These are phyloP conservation scores for Cynara cardunculus DNA, from an alignment of 129 eudicot genomes.

Conservation along the genomic window DNA sequence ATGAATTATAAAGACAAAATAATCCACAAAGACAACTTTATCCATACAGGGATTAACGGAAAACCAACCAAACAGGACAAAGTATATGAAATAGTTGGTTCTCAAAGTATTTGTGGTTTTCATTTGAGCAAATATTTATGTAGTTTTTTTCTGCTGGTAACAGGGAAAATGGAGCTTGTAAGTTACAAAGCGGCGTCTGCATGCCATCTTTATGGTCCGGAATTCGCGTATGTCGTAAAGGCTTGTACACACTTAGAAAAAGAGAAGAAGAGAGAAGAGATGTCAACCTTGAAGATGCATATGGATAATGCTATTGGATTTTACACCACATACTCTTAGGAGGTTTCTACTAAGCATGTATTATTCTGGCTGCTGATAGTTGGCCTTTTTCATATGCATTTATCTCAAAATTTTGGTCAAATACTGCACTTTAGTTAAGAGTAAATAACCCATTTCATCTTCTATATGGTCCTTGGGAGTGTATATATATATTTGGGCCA, in stretches of 20 bases:
- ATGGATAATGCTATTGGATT: slow-evolving; percentile 26
- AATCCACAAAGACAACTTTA: too few species aligned
- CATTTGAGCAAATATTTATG: not conserved
- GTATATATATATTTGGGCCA: too few species aligned
- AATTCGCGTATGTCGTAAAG: slow-evolving; percentile 15
- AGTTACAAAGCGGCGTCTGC: slow-evolving; percentile 31
- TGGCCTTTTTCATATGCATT: not conserved
- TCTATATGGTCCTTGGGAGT: not conserved
- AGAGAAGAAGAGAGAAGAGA: not conserved
- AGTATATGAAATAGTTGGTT: too few species aligned
- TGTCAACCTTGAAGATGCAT: slow-evolving; percentile 22
- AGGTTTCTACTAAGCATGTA: not conserved
- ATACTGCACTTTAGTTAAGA: not conserved
- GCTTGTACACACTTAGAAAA: slow-evolving; percentile 17
- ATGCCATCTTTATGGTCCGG: slow-evolving; percentile 32
- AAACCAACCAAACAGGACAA: too few species aligned
- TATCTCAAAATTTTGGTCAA: not conserved
- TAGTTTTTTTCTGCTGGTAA: not conserved
- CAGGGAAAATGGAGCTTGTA: slow-evolving; percentile 32
- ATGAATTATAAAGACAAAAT: too few species aligned
- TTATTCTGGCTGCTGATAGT: not conserved
- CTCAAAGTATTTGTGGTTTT: not conserved
- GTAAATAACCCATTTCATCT: not conserved
- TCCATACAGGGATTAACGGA: too few species aligned
- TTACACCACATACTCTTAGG: not conserved